phyloP scores from a whole-genome alignment of 78 protist genomes.

The Dictyostelium firmibasis region DNA sequence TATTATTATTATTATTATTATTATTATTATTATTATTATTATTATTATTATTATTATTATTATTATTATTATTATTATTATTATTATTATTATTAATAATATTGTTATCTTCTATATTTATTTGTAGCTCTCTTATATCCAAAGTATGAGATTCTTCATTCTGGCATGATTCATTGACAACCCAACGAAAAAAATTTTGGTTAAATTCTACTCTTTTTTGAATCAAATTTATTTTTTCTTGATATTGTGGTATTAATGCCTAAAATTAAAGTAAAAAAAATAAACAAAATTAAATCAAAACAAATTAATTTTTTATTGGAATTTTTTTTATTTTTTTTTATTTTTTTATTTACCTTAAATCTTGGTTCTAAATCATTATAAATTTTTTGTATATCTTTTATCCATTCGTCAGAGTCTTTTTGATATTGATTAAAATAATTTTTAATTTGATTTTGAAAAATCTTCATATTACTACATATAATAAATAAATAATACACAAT shows the following conservation, averaged over 20 bases:
- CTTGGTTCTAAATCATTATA: neutral
- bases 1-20: too few species aligned
- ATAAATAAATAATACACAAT: neutral
- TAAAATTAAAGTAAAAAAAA: neutral
- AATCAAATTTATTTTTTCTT: neutral
- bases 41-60: too few species aligned
- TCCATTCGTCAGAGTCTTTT: neutral
- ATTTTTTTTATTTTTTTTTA: too few species aligned
- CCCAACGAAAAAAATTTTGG: neutral
- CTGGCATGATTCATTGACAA: neutral
- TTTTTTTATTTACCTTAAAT: neutral
- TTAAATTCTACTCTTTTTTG: neutral
- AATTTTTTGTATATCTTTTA: neutral
- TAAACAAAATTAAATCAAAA: too few species aligned
- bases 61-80: too few species aligned
- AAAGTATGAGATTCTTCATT: neutral
- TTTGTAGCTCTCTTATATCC: neutral
- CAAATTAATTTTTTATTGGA: too few species aligned
- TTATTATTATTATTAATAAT: too few species aligned
- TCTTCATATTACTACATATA: neutral
- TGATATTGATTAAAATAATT: neutral
- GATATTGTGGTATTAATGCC: neutral
- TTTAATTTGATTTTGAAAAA: slow-evolving; percentile 14
- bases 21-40: too few species aligned
- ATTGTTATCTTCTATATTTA: neutral